Base-by-base conservation (phyloP, 441 rosid species). In the Erodium moschatum region DNA sequence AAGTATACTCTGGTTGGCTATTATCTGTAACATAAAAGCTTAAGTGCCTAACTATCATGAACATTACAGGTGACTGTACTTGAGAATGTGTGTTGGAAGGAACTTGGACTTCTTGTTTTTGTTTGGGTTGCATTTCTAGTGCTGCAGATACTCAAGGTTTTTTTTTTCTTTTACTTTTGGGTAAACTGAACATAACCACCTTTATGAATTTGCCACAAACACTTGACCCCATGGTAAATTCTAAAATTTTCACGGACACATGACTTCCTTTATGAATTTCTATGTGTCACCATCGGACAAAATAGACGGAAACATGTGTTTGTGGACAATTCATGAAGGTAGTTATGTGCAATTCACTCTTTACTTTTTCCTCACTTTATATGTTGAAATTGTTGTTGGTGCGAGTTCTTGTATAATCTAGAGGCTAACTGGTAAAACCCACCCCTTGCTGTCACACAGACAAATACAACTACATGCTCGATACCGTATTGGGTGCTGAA, bases 61-160 rank as follows among this genome's bases (percentile, higher is more conserved):
- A 54, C 66, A 56, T 27, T 48, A 46, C 81, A 85, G 92, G 84
- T 81, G 13, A 46, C 77, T 18, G 13, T 87, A 79, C 63, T 80
- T 27, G 89, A 86, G 68, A 87, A 87, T 61, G 81, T 87, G 24
- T 78, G 64, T 48, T 87, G 90, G 93, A 86, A 78, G 79, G 89
- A 87, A 80, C 77, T 87, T 10, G 93, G 90, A 12, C 86, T 86
- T 76, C 90, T 87, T 6, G 77, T 80, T 19, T 78, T 87, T 33
- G 93, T 87, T 67, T 87, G 93, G 90, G 68, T 83, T 77, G 77
- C 89, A 63, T 84, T 79, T 78, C 79, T 87, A 8, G 84, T 68
- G 62, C 76, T 87, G 69, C 93, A 87, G 78, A 82, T 87, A 70
- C 67, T 75, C 38, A 83, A 86, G 93, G 93, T 87, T 69, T 77